These are phyloP conservation scores for Heracleum sosnowskyi DNA, from an alignment of 129 eudicot genomes.

Conservation along the genomic window DNA sequence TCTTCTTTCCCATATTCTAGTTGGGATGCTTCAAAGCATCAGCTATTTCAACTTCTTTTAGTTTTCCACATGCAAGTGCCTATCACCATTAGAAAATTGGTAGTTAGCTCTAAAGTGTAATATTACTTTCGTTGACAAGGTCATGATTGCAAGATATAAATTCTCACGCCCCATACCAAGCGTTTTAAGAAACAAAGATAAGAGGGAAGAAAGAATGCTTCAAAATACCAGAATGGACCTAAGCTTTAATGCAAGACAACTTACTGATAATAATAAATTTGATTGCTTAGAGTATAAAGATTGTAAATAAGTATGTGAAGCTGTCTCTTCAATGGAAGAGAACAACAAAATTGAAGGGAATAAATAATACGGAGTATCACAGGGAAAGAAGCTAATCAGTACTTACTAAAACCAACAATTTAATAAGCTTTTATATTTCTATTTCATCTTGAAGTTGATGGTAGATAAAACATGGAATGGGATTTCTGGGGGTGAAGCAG, in stretches of 20 bases:
- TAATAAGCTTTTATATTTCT: neutral
- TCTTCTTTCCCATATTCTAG: slow-evolving; percentile 98
- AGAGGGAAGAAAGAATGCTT: neutral
- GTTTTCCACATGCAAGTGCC: slow-evolving; percentile 99
- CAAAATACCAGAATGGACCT: neutral
- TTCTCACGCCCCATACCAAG: neutral
- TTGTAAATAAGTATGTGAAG: neutral
- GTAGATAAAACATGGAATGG: no score
- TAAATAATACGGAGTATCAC: no score
- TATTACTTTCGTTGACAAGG: neutral
- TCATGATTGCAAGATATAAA: neutral
- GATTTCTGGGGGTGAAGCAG: no score
- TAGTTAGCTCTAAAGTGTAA: neutral
- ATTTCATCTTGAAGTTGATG: neutral
- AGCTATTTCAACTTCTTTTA: slow-evolving; percentile 89
- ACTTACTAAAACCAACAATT: neutral
- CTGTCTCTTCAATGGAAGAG: neutral
- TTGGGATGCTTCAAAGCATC: slow-evolving; percentile 99
- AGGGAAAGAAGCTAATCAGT: neutral
- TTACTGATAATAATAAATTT: neutral
- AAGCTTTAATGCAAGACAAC: neutral
- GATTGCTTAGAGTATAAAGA: neutral
- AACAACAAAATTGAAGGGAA: neutral
- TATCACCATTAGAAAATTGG: slow-evolving; percentile 13
- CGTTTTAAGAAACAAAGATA: neutral